Evolutionary conservation across 495 filamentous ascomycete species (phyloP).

Genomic region (Talaromyces wortmannii): DNA sequence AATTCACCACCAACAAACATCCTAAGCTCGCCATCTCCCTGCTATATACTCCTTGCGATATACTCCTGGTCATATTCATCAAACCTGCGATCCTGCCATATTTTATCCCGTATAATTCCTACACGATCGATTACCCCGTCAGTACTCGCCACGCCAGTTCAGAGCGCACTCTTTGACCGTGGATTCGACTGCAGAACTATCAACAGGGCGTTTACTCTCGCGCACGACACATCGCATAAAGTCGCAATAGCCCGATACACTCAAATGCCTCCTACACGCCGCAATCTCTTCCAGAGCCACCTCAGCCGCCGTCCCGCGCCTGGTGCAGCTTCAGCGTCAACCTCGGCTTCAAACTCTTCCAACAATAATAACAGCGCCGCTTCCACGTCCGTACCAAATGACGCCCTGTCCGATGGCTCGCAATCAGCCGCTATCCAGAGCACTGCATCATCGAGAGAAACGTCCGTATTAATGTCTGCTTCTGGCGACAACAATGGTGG

Average conservation of each 20-base stretch:
- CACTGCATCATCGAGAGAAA: slow-evolving; percentile 16
- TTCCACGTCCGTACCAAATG: neutral
- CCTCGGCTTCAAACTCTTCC: slow-evolving; percentile 17
- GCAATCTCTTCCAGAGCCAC: slow-evolving; percentile 69
- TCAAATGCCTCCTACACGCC: slow-evolving; percentile 31
- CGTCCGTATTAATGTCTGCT: slow-evolving; percentile 22
- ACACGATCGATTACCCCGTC: too few species aligned
- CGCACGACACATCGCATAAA: neutral
- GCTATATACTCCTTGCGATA: too few species aligned
- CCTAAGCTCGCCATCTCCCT: too few species aligned
- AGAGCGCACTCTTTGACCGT: too few species aligned
- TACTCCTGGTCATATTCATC: too few species aligned
- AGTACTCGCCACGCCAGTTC: too few species aligned
- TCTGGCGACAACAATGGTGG: slow-evolving; percentile 34
- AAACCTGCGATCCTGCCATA: too few species aligned
- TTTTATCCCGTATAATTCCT: too few species aligned
- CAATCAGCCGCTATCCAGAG: slow-evolving; percentile 34
- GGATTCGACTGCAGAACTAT: slow-evolving; percentile 20
- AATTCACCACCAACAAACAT: too few species aligned
- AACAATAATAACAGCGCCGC: neutral
- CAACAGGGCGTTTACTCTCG: slow-evolving; percentile 15
- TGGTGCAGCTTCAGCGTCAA: slow-evolving; percentile 18
- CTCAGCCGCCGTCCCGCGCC: slow-evolving; percentile 61
- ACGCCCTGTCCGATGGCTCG: neutral
- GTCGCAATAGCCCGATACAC: neutral